These are phyloP conservation scores for Colletotrichum noveboracense DNA, from an alignment of 2,329 filamentous ascomycete genomes.

Conservation along the genomic window DNA sequence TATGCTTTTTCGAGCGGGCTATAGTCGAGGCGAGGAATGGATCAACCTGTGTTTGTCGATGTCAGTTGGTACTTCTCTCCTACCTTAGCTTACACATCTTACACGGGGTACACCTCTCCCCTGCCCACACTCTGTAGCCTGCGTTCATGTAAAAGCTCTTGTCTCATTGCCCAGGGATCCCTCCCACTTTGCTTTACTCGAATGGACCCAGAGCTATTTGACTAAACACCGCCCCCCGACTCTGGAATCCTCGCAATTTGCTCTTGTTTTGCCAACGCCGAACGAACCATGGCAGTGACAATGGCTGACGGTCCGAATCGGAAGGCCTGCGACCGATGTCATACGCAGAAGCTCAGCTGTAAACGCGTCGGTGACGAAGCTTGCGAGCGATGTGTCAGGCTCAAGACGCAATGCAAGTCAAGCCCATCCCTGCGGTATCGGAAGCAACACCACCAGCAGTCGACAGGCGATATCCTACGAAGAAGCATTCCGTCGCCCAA, in stretches of 20 bases:
- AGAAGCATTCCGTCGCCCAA: conserved; percentile 37
- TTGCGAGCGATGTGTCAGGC: conserved; percentile 47
- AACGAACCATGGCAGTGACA: conserved; percentile 29
- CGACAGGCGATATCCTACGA: background rate
- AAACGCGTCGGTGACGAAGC: conserved; percentile 43
- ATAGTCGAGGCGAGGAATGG: conserved; percentile 19
- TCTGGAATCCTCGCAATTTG: conserved; percentile 21
- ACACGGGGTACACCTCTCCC: background rate
- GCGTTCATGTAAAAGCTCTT: conserved; percentile 1
- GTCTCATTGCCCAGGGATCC: conserved; percentile 12
- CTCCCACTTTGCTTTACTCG: background rate
- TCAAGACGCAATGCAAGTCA: conserved; percentile 47
- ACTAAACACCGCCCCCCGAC: conserved; percentile 21
- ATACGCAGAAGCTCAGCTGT: conserved; percentile 51
- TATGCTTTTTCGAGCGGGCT: conserved; percentile 8
- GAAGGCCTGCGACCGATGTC: conserved; percentile 53
- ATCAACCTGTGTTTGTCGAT: conserved; percentile 3
- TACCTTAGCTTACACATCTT: background rate
- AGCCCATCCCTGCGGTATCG: conserved; percentile 46
- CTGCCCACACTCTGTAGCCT: background rate
- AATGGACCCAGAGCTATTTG: conserved; percentile 14
- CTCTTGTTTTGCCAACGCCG: conserved; percentile 20
- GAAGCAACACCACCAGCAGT: conserved; percentile 29
- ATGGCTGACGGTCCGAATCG: conserved; percentile 44
- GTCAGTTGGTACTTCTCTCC: background rate